These are phyloP conservation scores for Nidularia pulvinata DNA, from an alignment of 768 basidiomycete genomes.

Conservation along the genomic window DNA sequence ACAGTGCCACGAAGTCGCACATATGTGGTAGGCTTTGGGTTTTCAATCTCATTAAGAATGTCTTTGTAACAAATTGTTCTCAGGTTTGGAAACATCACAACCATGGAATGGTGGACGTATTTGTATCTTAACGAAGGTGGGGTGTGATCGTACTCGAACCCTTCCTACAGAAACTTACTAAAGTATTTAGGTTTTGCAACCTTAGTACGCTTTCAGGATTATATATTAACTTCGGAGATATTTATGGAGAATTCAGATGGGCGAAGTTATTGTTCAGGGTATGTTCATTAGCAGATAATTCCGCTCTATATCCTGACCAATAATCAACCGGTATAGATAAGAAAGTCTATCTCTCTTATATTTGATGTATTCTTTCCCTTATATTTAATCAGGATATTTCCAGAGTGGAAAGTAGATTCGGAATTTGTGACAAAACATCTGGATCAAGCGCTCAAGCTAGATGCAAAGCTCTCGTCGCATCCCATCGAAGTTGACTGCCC, in stretches of 20 bases:
- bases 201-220: conserved; percentile 41
- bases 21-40: conserved; percentile 59
- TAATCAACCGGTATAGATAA: conserved; percentile 38
- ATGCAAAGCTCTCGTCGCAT: conserved; percentile 87
- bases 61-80: not conserved
- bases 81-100: conserved; percentile 92
- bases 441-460: conserved; percentile 75
- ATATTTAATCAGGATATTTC: conserved; percentile 54
- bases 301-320: not conserved
- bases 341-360: conserved; percentile 27
- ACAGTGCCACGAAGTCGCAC: conserved; percentile 87
- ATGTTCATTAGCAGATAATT: conserved; percentile 18
- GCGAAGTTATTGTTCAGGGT: conserved; percentile 85
- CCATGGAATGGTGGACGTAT: conserved; percentile 93
- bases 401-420: conserved; percentile 85
- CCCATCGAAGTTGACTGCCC: conserved; percentile 92
- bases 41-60: too few relatives aligned
- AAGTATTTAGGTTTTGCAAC: conserved; percentile 69
- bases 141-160: not conserved
- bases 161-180: conserved; percentile 1
- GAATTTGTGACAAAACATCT: conserved; percentile 82
- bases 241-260: conserved; percentile 51
- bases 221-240: conserved; percentile 1
- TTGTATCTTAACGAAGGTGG: conserved; percentile 79
- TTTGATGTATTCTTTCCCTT: not conserved